Conservation (phyloP, 495 filamentous ascomycete species). For the Aspergillus panamensis region DNA sequence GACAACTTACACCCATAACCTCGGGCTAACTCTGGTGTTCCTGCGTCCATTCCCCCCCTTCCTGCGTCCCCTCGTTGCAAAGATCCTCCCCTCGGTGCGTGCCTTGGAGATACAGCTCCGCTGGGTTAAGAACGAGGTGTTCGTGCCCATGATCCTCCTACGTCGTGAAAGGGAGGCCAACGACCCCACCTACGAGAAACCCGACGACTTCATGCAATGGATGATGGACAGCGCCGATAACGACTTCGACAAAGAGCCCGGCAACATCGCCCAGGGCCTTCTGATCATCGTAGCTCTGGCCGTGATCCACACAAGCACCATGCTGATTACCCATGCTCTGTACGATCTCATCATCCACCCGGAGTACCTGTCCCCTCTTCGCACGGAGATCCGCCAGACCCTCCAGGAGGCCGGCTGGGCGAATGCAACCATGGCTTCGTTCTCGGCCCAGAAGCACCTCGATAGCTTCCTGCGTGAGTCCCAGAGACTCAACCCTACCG, state of each 20-base stretch:
- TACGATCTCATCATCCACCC: constrained; percentile 33
- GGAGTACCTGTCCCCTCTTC: constrained; percentile 29
- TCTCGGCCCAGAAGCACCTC: constrained; percentile 21
- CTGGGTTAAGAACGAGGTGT: constrained; percentile 28
- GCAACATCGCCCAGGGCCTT: constrained; percentile 28
- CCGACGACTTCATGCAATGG: constrained; percentile 41
- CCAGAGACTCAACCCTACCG: constrained; percentile 33
- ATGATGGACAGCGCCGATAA: constrained; percentile 35
- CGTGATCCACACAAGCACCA: constrained; percentile 34
- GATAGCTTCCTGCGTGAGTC: constrained; percentile 42
- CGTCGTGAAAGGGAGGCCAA: constrained; percentile 22
- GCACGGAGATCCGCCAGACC: constrained; percentile 28
- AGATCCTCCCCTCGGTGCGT: constrained; percentile 30
- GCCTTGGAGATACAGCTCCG: constrained; percentile 23
- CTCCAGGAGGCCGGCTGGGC: constrained; percentile 24
- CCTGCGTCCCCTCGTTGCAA: constrained; percentile 32
- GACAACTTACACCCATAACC: constrained; percentile 51
- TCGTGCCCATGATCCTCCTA: constrained; percentile 30
- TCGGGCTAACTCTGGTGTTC: constrained; percentile 32
- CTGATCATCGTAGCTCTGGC: constrained; percentile 30
- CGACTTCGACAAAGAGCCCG: constrained; percentile 23
- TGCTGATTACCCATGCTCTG: constrained; percentile 32
- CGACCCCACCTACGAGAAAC: constrained; percentile 25
- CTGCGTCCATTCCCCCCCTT: constrained; percentile 36
- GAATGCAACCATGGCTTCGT: constrained; percentile 20